These are phyloP conservation scores for Paecilomyces sp. DNA, from an alignment of 2,329 filamentous ascomycete genomes.

Conservation along the genomic window DNA sequence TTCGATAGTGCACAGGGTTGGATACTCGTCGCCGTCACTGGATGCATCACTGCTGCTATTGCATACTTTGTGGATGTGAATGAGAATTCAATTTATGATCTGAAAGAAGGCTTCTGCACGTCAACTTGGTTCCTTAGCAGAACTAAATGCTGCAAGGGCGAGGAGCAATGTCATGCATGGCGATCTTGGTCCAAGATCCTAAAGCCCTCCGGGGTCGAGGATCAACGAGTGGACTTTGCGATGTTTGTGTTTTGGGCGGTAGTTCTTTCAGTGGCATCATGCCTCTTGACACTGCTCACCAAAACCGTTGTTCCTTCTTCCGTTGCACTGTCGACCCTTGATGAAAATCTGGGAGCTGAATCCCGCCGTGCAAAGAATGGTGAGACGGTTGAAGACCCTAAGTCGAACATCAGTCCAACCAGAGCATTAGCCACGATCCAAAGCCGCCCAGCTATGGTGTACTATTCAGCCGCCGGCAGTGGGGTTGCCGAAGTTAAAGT, in stretches of 20 bases:
- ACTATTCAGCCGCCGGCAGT: constrained; percentile 92
- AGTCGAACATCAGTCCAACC: constrained; percentile 34
- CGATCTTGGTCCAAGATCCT: constrained; percentile 59
- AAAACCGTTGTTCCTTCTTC: constrained; percentile 90
- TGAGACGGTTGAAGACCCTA: constrained; percentile 34
- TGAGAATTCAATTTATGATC: constrained; percentile 79
- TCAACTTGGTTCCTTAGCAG: constrained; percentile 66
- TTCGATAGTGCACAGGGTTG: constrained; percentile 90
- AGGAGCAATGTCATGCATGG: constrained; percentile 53
- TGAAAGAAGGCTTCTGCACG: constrained; percentile 82
- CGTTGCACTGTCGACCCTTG: constrained; percentile 77
- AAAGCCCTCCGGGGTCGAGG: constrained; percentile 40
- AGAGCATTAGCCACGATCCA: constrained; percentile 22
- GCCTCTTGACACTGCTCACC: constrained; percentile 76
- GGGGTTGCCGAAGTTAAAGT: constrained; percentile 96
- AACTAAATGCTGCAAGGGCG: constrained; percentile 56
- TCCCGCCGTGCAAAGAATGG: constrained; percentile 23
- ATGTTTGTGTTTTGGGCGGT: constrained; percentile 70
- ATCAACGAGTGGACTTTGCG: constrained; percentile 64
- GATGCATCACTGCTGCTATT: constrained; percentile 72
- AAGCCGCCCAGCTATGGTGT: constrained; percentile 66
- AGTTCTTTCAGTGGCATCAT: constrained; percentile 62
- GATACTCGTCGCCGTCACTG: constrained; percentile 86
- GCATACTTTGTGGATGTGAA: constrained; percentile 87
- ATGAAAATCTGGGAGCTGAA: constrained; percentile 81